Base-by-base conservation (phyloP, 768 basidiomycete species). In the Naganishia onofrii region DNA sequence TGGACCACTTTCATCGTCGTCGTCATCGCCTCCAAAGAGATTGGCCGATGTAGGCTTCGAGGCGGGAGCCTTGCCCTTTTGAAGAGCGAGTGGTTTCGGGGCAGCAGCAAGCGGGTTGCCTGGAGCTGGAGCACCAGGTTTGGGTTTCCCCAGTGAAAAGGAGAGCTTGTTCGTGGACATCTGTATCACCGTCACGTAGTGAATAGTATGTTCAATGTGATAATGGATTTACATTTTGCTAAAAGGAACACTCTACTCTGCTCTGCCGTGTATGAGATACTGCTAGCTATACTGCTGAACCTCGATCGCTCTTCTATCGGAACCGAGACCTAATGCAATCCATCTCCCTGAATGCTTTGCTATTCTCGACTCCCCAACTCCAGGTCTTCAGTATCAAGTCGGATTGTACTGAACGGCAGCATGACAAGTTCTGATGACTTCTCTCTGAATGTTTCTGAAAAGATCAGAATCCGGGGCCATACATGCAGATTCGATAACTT, bases 111-210 rank as follows among this genome's bases (percentile, higher is more conserved):
- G 69, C 13, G 72, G 68, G n/a, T 70, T 32, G 23, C 42, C 12
- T 15, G 51, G 19, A 8, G 68, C 31, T 5, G 70, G 32, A 7
- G 70, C 58, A 0, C 73, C 55, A 13, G 70, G 38, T 15, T 66
- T 68, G 1, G 75, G 66, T 46, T 73, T 76, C 70, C 82, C 80
- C 70, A 96, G 86, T 48, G 93, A 88, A 84, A 96, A 90, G 75
- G 92, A 93, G 82, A 96, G 85, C 83, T 94, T 95, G 13, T 75
- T 71, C n/a, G 38, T 42, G 9, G 60, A 63, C 60, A 63, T 63
- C 34, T 42, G 10, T 36, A 19, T n/a, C n/a, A 34, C 34, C 23
- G 12, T 26, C 6, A n/a, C n/a, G 13, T 51, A n/a, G 1, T 51
- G n/a, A 12, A 51, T 17, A n/a, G 48, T n/a, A n/a, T n/a, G n/a